These are phyloP conservation scores for Tylopilus rubrobrunneus DNA, from an alignment of 768 basidiomycete species.

Conservation along the genomic window DNA sequence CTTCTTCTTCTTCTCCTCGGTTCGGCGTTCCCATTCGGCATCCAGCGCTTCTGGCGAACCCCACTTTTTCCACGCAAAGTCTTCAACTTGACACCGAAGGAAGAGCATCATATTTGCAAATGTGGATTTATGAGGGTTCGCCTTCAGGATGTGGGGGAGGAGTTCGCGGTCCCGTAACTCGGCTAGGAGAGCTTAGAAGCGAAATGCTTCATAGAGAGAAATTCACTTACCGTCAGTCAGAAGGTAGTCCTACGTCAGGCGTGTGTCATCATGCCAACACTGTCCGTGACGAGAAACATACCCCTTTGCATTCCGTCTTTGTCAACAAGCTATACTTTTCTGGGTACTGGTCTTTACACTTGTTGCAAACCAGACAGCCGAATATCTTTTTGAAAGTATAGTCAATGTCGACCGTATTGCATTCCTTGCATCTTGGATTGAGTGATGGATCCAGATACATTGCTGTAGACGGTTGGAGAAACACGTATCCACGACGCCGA, in stretches of 20 bases:
- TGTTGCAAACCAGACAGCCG: conserved; percentile 79
- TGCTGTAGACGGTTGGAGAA: conserved; percentile 41
- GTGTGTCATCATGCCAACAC: conserved; percentile 1
- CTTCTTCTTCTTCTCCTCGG: conserved; percentile 80
- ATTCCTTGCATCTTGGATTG: conserved; percentile 86
- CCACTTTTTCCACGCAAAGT: conserved; percentile 98
- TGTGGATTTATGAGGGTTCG: conserved; percentile 92
- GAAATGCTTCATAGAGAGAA: neutral
- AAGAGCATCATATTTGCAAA: conserved; percentile 99
- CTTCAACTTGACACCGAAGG: conserved; percentile 89
- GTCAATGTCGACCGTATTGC: conserved; percentile 87
- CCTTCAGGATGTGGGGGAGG: conserved; percentile 89
- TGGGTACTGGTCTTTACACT: conserved; percentile 84
- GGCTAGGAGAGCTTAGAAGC: conserved; percentile 42
- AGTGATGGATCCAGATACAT: conserved; percentile 67
- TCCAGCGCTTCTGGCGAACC: conserved; percentile 90
- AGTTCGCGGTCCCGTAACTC: conserved; percentile 90
- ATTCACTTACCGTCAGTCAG: conserved; percentile 76
- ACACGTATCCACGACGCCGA: neutral
- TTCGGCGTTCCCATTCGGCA: conserved; percentile 76
- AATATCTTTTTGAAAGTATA: conserved; percentile 78
- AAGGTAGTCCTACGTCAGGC: conserved; percentile 72
- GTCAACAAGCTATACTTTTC: conserved; percentile 94
- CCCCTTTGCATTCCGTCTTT: conserved; percentile 98
- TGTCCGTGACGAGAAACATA: conserved; percentile 30